These are phyloP conservation scores for Cotoneaster glaucophyllus DNA, from an alignment of 306 rosid genomes.

Conservation along the genomic window DNA sequence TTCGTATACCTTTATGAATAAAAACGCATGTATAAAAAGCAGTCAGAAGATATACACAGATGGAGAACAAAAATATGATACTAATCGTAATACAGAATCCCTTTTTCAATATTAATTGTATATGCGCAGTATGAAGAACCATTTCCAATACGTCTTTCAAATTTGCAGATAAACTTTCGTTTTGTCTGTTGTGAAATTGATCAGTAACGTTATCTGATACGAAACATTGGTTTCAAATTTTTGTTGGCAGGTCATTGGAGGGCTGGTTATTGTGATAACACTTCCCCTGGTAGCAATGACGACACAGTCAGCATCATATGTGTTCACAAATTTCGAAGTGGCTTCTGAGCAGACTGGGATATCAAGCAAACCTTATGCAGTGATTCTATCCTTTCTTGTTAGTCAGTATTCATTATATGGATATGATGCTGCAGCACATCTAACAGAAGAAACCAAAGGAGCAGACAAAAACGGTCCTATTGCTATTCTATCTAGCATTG, in stretches of 20 bases:
- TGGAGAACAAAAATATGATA: too few species aligned
- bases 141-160: too few species aligned
- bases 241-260: conserved; percentile 58
- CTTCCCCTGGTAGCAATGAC: conserved; percentile 68
- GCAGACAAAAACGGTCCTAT: conserved; percentile 86
- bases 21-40: too few species aligned
- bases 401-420: conserved; percentile 85
- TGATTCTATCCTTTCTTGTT: conserved; percentile 66
- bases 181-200: background rate
- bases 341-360: conserved; percentile 55
- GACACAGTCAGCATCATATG: conserved; percentile 65
- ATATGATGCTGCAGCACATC: conserved; percentile 90
- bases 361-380: conserved; percentile 88
- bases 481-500: conserved; percentile 74
- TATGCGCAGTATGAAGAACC: too few species aligned
- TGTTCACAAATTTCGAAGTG: conserved; percentile 56
- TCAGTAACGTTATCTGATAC: background rate
- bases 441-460: conserved; percentile 85
- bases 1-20: background rate
- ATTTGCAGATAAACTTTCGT: too few species aligned
- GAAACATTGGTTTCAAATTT: background rate
- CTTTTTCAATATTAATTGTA: too few species aligned
- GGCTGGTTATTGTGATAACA: conserved; percentile 60
- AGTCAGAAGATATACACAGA: too few species aligned
- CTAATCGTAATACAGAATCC: too few species aligned